Conservation (phyloP, 441 rosid species). For the Gossypium schwendimanii region DNA sequence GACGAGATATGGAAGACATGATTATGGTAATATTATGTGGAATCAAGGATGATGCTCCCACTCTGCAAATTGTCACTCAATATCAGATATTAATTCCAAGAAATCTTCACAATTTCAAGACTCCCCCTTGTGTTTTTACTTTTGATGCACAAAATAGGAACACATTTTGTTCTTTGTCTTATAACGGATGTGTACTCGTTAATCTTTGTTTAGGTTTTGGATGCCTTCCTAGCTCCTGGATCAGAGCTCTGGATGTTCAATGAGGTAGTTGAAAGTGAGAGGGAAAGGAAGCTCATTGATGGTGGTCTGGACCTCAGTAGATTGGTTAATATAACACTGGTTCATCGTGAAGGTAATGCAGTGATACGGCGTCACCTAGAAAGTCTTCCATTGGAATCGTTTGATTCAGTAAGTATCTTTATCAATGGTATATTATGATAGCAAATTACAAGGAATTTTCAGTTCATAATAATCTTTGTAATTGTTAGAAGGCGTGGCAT, state of each 20-base stretch:
- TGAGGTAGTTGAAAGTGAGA: constrained; percentile 60
- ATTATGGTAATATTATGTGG: constrained; percentile 51
- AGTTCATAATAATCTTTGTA: background rate
- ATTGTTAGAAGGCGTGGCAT: background rate
- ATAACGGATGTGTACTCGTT: background rate
- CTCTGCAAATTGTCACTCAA: constrained; percentile 5
- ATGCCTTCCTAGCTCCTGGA: constrained; percentile 55
- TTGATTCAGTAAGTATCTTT: constrained; percentile 53
- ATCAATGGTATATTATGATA: constrained; percentile 2
- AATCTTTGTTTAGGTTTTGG: constrained; percentile 47
- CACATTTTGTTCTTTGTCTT: background rate
- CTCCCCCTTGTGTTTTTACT: background rate
- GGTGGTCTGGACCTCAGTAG: constrained; percentile 58
- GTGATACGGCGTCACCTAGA: constrained; percentile 70
- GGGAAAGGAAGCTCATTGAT: constrained; percentile 61
- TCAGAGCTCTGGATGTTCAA: constrained; percentile 89
- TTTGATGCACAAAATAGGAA: background rate
- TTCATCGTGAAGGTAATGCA: constrained; percentile 67
- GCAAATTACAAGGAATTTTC: background rate
- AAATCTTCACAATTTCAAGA: constrained; percentile 8
- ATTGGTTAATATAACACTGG: constrained; percentile 53
- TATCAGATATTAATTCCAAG: constrained; percentile 9
- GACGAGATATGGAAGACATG: constrained; percentile 84
- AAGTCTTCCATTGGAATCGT: constrained; percentile 67
- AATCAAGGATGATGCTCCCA: constrained; percentile 25